A percentile compares a stretch with the other conserved stretches of the same genome.
Evolutionary conservation across 306 rosid genomes (phyloP).

Genomic region (Aeschynomene evenia): DNA sequence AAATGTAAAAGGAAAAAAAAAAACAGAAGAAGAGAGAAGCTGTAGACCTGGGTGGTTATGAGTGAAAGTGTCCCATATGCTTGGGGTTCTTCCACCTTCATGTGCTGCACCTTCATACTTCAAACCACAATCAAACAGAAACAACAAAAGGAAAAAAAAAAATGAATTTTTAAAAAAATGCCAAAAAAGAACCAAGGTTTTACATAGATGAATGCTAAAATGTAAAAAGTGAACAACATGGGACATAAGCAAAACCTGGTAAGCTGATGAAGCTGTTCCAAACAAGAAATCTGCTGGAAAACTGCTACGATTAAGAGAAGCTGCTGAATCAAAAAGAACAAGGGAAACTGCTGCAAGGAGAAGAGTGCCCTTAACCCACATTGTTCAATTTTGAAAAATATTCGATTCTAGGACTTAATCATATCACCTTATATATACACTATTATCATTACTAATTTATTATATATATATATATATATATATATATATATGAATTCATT

Average conservation of each 20-base stretch:
- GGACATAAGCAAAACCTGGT: conserved; percentile 48
- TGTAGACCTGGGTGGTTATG: conserved; percentile 51
- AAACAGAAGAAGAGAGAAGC: neutral
- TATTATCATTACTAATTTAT: too few relatives aligned
- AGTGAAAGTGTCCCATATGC: conserved; percentile 70
- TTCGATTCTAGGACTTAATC: conserved; percentile 7
- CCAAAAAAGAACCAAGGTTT: conserved; percentile 21
- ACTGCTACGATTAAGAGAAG: conserved; percentile 43
- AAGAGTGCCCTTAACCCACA: conserved; percentile 34
- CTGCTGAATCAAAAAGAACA: conserved; percentile 25
- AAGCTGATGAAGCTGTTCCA: conserved; percentile 60
- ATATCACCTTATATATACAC: neutral
- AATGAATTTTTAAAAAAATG: too few relatives aligned
- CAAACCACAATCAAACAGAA: neutral
- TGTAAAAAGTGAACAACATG: neutral
- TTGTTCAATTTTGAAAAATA: conserved; percentile 30
- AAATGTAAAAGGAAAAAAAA: neutral
- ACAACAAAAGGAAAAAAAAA: neutral
- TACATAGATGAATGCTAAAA: neutral
- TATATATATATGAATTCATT: too few relatives aligned
- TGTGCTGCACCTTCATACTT: conserved; percentile 50
- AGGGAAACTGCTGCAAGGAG: conserved; percentile 22
- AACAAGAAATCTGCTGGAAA: conserved; percentile 53
- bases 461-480: neutral
- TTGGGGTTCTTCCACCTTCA: conserved; percentile 61